Evolutionary conservation across 805 yeast genomes (phyloP), one percentile per base, ranked within the genome.

Genomic region (Zygosaccharomyces bailii): DNA sequence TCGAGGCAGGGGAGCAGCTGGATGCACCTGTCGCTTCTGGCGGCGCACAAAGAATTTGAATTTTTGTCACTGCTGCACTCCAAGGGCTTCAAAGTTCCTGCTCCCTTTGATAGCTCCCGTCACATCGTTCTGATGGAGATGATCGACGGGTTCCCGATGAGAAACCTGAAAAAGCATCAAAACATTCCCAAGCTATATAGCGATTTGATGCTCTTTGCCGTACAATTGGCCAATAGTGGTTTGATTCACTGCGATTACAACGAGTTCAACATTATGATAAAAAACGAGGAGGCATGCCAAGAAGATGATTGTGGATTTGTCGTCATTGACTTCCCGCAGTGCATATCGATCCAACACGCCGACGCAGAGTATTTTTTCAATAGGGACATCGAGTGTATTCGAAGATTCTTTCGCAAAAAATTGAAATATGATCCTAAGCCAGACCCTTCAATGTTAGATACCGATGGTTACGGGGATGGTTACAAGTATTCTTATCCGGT

Each of bases 251-350:
- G 99, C 74, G 99, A 93, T 71, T 93, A 82, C 70, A 93, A 93
- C 65, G 99, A 93, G 68, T 93, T 93, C 67, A 93, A 93, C 65
- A 88, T 93, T 54, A 87, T 93, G 77, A 73, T 85, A 32, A 84
- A 84, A 50, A 72, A 77, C 24, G 78, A 76, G 35, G 71, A 63
- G 32, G 59, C 72, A 14, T 18, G 10, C 14, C 20, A 37, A 9
- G 10, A 19, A 13, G 69, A 67, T 45, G 86, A 81, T 44, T 67
- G 69, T 34, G 93, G 86, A 39, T 87, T 89, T 57, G 84, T 90
- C 16, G 96, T 93, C 20, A 91, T 93, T 57, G 99, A 93, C 73
- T 93, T 93, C 73, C 99, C 99, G 2, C 99, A 93, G 67, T 91
- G 97, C 79, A 85, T 93, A 13, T 87, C 96, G 17, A 86, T 86